Evolutionary conservation across 2,329 filamentous ascomycete species (phyloP).

Genomic region (Hyphodiscus sp.): DNA sequence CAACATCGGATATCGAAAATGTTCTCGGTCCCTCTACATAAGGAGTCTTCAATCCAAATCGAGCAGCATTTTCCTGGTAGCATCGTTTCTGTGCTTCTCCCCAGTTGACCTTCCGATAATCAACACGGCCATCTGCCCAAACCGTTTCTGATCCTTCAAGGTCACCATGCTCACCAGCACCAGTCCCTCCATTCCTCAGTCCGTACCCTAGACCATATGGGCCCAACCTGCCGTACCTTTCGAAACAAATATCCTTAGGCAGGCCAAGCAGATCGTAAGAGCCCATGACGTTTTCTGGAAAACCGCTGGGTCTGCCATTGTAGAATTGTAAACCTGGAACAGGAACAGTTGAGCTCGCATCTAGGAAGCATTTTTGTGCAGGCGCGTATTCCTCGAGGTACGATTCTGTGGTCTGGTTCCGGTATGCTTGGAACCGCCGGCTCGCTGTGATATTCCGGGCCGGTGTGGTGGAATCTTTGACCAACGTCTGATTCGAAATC

Average conservation of each 20-base stretch:
- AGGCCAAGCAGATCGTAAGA: constrained; percentile 77
- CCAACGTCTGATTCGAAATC: constrained; percentile 32
- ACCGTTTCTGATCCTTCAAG: constrained; percentile 72
- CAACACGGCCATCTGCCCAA: constrained; percentile 68
- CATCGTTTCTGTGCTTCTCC: constrained; percentile 71
- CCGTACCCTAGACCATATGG: constrained; percentile 90
- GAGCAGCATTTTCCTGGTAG: constrained; percentile 59
- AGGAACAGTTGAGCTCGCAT: constrained; percentile 55
- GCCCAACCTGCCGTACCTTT: constrained; percentile 79
- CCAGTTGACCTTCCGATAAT: constrained; percentile 75
- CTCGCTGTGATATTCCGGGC: constrained; percentile 38
- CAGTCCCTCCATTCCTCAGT: constrained; percentile 67
- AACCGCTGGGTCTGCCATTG: constrained; percentile 72
- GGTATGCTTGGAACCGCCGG: constrained; percentile 57
- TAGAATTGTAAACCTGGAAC: constrained; percentile 69
- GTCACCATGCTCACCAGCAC: constrained; percentile 80
- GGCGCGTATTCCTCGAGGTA: constrained; percentile 43
- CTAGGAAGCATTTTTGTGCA: constrained; percentile 72
- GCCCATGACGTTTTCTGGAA: constrained; percentile 80
- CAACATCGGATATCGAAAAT: constrained; percentile 13
- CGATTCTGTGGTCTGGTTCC: constrained; percentile 41
- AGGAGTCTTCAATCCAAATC: constrained; percentile 43
- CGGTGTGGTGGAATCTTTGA: constrained; percentile 28
- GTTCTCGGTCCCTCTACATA: constrained; percentile 10
- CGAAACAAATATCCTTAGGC: constrained; percentile 84